Evolutionary conservation across 179 eudicot genomes (phyloP).

Genomic region (Beta lomatogona): DNA sequence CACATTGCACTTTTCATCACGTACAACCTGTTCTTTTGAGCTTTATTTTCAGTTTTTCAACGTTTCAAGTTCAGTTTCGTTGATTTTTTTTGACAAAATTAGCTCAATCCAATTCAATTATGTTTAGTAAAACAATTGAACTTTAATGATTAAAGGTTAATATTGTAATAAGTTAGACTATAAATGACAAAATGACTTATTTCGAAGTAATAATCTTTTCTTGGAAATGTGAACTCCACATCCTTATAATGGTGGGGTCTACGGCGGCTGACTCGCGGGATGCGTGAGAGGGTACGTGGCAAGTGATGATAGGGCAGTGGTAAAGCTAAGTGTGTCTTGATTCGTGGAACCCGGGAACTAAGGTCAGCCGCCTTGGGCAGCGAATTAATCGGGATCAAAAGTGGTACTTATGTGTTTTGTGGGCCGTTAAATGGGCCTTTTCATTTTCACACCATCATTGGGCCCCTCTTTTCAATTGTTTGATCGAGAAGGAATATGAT

Average conservation of each 20-base stretch:
- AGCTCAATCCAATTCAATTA: no score
- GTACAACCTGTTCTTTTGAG: no score
- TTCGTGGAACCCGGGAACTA: constrained; percentile 33
- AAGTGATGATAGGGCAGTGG: not conserved
- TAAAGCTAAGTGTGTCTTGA: constrained; percentile 24
- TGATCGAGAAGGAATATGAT: constrained; percentile 29
- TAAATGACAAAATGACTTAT: no score
- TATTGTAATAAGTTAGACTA: no score
- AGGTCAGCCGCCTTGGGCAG: constrained; percentile 22
- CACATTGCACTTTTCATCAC: no score
- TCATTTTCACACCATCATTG: not conserved
- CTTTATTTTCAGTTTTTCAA: no score
- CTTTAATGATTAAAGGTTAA: no score
- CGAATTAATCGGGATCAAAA: not conserved
- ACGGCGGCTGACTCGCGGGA: constrained; percentile 12
- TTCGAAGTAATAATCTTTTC: not conserved
- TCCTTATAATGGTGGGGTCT: constrained; percentile 21
- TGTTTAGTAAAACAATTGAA: no score
- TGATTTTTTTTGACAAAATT: no score
- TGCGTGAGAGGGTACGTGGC: constrained; percentile 25
- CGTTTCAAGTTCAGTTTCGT: no score
- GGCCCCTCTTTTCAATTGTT: constrained; percentile 23
- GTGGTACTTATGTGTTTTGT: not conserved
- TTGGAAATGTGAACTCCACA: not conserved
- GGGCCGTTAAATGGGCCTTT: constrained; percentile 39